These are phyloP conservation scores for Aspergillus hancockii DNA, from an alignment of 495 filamentous ascomycete species.

Conservation along the genomic window DNA sequence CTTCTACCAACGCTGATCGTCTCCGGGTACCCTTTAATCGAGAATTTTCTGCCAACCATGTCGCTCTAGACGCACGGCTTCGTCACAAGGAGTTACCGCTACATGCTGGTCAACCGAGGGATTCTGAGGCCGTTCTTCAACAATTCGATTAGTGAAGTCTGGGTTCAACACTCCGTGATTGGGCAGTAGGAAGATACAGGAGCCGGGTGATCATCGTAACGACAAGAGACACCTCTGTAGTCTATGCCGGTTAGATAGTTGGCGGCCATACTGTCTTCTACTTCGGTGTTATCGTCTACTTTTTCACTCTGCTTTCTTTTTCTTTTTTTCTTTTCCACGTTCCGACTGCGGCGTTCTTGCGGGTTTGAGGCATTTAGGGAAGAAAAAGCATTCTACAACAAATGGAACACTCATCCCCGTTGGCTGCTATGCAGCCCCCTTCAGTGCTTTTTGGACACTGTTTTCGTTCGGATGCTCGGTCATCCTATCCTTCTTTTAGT, in stretches of 20 bases:
- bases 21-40: slow-evolving; percentile 8
- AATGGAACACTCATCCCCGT: slow-evolving; percentile 93
- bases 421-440: slow-evolving; percentile 90
- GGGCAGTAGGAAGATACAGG: slow-evolving; percentile 9
- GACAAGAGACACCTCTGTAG: slow-evolving; percentile 19
- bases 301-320: not conserved
- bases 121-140: slow-evolving; percentile 18
- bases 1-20: not conserved
- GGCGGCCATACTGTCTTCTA: not conserved
- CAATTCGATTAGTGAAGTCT: slow-evolving; percentile 9
- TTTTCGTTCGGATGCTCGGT: slow-evolving; percentile 53
- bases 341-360: slow-evolving; percentile 5
- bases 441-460: slow-evolving; percentile 59
- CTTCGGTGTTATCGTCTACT: slow-evolving; percentile 4
- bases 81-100: slow-evolving; percentile 20
- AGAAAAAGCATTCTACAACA: slow-evolving; percentile 13
- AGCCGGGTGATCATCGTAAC: slow-evolving; percentile 16
- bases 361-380: slow-evolving; percentile 2
- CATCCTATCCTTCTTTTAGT: slow-evolving; percentile 52
- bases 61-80: slow-evolving; percentile 23
- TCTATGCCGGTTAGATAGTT: slow-evolving; percentile 25
- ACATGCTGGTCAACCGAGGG: slow-evolving; percentile 21
- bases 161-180: slow-evolving; percentile 17
- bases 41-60: slow-evolving; percentile 22
- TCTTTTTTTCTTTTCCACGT: not conserved